Evolutionary conservation across 768 basidiomycete species (phyloP).

Genomic region (Obba rivulosa): DNA sequence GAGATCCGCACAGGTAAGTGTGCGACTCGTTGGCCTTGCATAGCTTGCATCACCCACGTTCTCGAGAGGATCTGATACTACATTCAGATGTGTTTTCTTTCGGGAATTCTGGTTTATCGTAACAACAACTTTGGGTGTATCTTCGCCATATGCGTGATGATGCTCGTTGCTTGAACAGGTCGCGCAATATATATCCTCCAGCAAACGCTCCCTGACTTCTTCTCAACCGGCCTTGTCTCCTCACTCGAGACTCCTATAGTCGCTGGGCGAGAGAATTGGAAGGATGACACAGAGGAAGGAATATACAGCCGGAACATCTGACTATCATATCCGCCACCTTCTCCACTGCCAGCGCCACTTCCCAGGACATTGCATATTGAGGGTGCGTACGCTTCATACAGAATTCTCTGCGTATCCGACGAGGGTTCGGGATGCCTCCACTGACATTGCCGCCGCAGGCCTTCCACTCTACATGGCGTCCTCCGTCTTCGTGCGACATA

Average conservation of each 20-base stretch:
- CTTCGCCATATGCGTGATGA: neutral
- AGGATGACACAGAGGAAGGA: constrained; percentile 28
- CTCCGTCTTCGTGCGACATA: constrained; percentile 63
- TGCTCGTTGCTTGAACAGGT: constrained; percentile 34
- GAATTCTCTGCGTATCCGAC: too few relatives aligned
- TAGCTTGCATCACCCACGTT: too few relatives aligned
- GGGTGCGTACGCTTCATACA: constrained; percentile 37
- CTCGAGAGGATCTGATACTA: constrained; percentile 27
- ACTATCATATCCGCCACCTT: constrained; percentile 65
- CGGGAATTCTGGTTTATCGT: too few relatives aligned
- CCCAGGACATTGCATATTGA: constrained; percentile 66
- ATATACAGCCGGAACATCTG: constrained; percentile 63
- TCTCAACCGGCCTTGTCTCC: constrained; percentile 58
- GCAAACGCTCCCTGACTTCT: constrained; percentile 69
- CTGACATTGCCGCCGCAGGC: constrained; percentile 36
- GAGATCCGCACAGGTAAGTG: constrained; percentile 65
- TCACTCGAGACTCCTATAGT: constrained; percentile 39
- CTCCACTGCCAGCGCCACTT: constrained; percentile 60
- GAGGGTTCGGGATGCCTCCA: too few relatives aligned
- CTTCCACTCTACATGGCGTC: constrained; percentile 67
- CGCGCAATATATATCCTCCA: constrained; percentile 66
- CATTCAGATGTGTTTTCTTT: constrained; percentile 4
- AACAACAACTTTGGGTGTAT: neutral
- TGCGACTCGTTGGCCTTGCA: neutral
- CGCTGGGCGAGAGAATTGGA: constrained; percentile 22